phyloP scores from a whole-genome alignment of 176 grass and related monocot species.

The Canna indica region DNA sequence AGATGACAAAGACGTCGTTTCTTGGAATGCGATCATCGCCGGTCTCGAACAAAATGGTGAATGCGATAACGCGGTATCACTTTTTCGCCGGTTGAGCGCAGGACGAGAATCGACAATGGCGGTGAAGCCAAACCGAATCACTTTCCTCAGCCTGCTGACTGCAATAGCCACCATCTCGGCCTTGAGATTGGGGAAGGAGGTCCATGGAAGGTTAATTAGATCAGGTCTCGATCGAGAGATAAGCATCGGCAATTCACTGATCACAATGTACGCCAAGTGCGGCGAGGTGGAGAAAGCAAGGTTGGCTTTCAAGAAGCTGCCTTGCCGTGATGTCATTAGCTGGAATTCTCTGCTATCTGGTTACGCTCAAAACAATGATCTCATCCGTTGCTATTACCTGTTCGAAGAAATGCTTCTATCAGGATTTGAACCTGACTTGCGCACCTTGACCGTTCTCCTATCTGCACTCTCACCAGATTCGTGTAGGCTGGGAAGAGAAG shows the following conservation, averaged over 20 bases:
- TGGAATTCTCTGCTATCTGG: slow-evolving; percentile 17
- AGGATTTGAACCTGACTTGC: not conserved
- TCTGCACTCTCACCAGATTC: not conserved
- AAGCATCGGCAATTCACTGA: slow-evolving; percentile 15
- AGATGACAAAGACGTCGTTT: not conserved
- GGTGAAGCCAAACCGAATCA: slow-evolving; percentile 12
- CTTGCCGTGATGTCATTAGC: slow-evolving; percentile 13
- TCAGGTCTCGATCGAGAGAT: slow-evolving; percentile 4
- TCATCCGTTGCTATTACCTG: not conserved
- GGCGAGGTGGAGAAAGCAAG: slow-evolving; percentile 7
- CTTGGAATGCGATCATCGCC: slow-evolving; percentile 19
- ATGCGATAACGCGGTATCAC: not conserved
- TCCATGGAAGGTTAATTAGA: slow-evolving; percentile 9
- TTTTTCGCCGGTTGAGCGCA: not conserved
- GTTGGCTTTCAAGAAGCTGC: slow-evolving; percentile 1
- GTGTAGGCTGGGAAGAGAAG: not conserved
- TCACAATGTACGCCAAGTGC: slow-evolving; percentile 13
- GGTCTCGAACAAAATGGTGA: slow-evolving; percentile 15
- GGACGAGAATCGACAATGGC: not conserved
- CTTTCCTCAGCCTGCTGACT: slow-evolving; percentile 10
- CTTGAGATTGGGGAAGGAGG: slow-evolving; percentile 13
- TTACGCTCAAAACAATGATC: slow-evolving; percentile 5
- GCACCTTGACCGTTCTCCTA: slow-evolving; percentile 14
- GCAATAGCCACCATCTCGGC: not conserved
- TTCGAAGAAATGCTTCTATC: slow-evolving; percentile 8